Evolutionary conservation across 139 green algal species (phyloP).

Genomic region (Tetraselmis striata): DNA sequence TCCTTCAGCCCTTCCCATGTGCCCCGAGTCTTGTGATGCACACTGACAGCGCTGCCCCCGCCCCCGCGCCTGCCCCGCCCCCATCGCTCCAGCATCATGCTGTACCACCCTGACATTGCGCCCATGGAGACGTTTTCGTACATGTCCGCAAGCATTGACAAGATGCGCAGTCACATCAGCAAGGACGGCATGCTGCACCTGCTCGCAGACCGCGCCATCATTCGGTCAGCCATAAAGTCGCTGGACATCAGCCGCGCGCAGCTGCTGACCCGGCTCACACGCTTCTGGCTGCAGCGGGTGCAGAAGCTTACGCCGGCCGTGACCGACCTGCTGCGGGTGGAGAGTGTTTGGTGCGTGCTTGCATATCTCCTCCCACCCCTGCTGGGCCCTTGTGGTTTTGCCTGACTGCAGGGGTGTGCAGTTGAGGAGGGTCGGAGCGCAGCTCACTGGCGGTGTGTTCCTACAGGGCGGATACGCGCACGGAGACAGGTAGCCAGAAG

Average conservation of each 20-base stretch:
- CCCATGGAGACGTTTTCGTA: slow-evolving; percentile 42
- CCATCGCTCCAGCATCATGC: neutral
- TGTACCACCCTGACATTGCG: slow-evolving; percentile 62
- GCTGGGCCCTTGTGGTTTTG: no score
- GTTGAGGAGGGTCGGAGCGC: no score
- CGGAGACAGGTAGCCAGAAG: slow-evolving; percentile 59
- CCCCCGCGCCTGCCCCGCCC: no score
- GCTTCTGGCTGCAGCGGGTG: slow-evolving; percentile 65
- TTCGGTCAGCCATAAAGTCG: slow-evolving; percentile 31
- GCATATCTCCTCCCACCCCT: neutral
- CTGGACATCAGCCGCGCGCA: slow-evolving; percentile 66
- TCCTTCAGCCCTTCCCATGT: no score
- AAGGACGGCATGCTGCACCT: slow-evolving; percentile 73
- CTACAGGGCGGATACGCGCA: slow-evolving; percentile 40
- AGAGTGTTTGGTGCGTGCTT: slow-evolving; percentile 72
- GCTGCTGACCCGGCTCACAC: slow-evolving; percentile 51
- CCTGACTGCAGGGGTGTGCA: no score
- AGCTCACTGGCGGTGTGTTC: no score
- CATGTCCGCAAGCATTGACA: slow-evolving; percentile 19
- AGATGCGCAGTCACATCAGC: slow-evolving; percentile 54
- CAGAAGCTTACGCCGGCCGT: slow-evolving; percentile 54
- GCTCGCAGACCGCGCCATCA: slow-evolving; percentile 44
- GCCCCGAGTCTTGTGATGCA: no score
- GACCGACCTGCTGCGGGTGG: slow-evolving; percentile 59
- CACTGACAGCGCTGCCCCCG: neutral